phyloP scores from a whole-genome alignment of 441 rosid genomes.

The Mallotus japonicus region DNA sequence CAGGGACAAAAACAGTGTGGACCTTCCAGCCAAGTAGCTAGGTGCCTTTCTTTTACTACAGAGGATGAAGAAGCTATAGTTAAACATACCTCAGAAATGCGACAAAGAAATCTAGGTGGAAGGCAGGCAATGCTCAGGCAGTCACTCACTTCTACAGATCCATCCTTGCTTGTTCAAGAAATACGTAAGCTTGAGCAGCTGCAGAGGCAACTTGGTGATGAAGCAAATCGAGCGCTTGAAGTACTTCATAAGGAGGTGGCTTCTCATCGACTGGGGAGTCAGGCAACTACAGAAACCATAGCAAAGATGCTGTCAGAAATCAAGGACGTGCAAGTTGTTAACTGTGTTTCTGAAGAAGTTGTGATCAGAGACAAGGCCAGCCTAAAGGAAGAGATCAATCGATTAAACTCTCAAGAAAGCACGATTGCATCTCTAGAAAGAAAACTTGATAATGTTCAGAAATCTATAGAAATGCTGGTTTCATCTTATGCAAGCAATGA shows the following conservation, averaged over 20 bases:
- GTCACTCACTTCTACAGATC: slow-evolving; percentile 66
- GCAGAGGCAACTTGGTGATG: slow-evolving; percentile 80
- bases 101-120: slow-evolving; percentile 37
- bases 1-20: slow-evolving; percentile 54
- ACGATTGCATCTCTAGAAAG: slow-evolving; percentile 62
- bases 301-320: slow-evolving; percentile 83
- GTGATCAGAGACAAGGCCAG: slow-evolving; percentile 47
- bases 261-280: slow-evolving; percentile 69
- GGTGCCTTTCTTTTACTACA: slow-evolving; percentile 68
- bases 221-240: slow-evolving; percentile 86
- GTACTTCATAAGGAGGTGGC: slow-evolving; percentile 88
- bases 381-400: slow-evolving; percentile 73
- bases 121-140: slow-evolving; percentile 55
- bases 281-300: slow-evolving; percentile 73
- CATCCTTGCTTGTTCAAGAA: slow-evolving; percentile 71
- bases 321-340: slow-evolving; percentile 64
- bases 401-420: slow-evolving; percentile 67
- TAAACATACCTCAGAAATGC: slow-evolving; percentile 39
- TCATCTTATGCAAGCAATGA: slow-evolving; percentile 55
- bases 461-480: slow-evolving; percentile 70
- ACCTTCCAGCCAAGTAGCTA: slow-evolving; percentile 61
- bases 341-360: slow-evolving; percentile 42
- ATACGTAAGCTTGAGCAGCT: slow-evolving; percentile 79
- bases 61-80: slow-evolving; percentile 38
- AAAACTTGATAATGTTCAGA: slow-evolving; percentile 89